Percentiles rank a stretch among this genome's conserved stretches.
phyloP scores from a whole-genome alignment of 2,329 filamentous ascomycete species.

The Ascochyta clinopodiicola region DNA sequence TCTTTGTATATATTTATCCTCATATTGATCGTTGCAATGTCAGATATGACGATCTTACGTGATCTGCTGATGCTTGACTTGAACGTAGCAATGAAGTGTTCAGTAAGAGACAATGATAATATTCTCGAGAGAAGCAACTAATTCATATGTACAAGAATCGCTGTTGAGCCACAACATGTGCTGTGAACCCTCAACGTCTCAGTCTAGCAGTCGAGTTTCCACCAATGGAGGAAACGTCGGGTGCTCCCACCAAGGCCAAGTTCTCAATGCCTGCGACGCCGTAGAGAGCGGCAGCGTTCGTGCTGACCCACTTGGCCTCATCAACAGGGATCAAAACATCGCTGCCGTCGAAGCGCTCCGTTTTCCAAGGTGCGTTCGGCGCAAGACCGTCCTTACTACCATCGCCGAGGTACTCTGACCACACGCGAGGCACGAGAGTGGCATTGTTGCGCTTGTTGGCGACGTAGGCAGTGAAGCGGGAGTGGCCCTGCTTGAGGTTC shows the following conservation, averaged over 20 bases:
- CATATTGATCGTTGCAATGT: too few species aligned
- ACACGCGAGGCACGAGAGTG: conserved; percentile 59
- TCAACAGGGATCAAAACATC: conserved; percentile 57
- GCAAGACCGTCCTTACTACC: conserved; percentile 41
- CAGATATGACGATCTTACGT: too few species aligned
- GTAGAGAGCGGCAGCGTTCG: conserved; percentile 64
- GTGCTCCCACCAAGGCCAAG: conserved; percentile 51
- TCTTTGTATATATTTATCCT: not conserved
- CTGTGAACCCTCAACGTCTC: not conserved
- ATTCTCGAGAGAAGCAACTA: not conserved
- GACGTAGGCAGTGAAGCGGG: conserved; percentile 63
- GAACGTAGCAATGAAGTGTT: too few species aligned
- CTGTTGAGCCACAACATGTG: not conserved
- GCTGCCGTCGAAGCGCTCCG: conserved; percentile 52
- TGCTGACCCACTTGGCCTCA: conserved; percentile 64
- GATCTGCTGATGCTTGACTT: too few species aligned
- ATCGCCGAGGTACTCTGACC: conserved; percentile 60
- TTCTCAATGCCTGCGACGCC: conserved; percentile 65
- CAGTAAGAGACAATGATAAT: too few species aligned
- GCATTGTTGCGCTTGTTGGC: conserved; percentile 54
- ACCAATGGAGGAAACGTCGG: conserved; percentile 21
- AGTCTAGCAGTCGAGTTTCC: conserved; percentile 18
- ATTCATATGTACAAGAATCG: not conserved
- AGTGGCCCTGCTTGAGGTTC: conserved; percentile 63
- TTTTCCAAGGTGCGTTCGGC: conserved; percentile 55